Evolutionary conservation across 345 rosid species (phyloP).

Genomic region (Dipteronia dyeriana): DNA sequence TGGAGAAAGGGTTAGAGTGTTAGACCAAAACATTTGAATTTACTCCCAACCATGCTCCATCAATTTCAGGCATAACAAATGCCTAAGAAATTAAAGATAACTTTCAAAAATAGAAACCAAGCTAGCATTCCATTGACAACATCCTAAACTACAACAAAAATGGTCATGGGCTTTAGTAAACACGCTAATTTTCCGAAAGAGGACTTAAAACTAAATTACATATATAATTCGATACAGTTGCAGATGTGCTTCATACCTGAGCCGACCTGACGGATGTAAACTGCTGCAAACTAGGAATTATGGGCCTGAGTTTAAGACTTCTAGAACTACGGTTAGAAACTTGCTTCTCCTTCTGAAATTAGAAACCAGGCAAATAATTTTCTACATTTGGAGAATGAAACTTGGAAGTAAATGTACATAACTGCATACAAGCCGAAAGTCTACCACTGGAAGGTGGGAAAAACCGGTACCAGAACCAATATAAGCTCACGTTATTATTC

Average conservation of each 20-base stretch:
- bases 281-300: neutral
- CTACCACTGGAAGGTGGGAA: neutral
- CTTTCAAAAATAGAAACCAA: neutral
- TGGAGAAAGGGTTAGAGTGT: constrained; percentile 1
- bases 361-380: constrained; percentile 9
- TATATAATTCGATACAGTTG: neutral
- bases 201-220: constrained; percentile 12
- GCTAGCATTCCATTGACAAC: constrained; percentile 3
- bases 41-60: constrained; percentile 20
- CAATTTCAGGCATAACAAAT: constrained; percentile 12
- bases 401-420: constrained; percentile 14
- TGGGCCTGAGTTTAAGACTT: neutral
- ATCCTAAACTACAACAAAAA: constrained; percentile 34
- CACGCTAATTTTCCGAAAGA: neutral
- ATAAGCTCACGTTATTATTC: constrained; percentile 35
- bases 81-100: neutral
- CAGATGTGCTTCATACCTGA: constrained; percentile 20
- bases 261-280: neutral
- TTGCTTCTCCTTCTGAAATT: constrained; percentile 9
- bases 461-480: neutral
- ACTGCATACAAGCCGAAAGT: constrained; percentile 1
- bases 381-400: neutral
- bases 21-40: neutral
- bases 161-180: constrained; percentile 13
- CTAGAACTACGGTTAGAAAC: constrained; percentile 11